phyloP scores from a whole-genome alignment of 2,329 filamentous ascomycete genomes.

The Neophaeococcomyces mojaviensis region DNA sequence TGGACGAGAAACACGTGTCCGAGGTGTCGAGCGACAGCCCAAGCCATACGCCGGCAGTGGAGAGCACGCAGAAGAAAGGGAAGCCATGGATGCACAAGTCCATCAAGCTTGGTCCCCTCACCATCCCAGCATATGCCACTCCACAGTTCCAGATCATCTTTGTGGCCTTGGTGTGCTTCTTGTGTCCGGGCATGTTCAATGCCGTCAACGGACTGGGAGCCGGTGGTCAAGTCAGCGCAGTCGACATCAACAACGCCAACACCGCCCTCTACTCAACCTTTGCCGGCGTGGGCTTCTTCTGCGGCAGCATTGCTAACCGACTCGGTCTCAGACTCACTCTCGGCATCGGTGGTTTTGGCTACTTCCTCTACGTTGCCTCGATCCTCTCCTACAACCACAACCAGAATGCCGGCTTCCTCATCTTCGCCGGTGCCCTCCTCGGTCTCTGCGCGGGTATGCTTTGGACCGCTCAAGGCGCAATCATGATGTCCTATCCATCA shows the following conservation, averaged over 20 bases:
- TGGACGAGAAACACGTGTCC: constrained; percentile 19
- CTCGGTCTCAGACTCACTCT: constrained; percentile 27
- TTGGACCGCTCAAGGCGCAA: constrained; percentile 35
- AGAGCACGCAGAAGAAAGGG: constrained; percentile 20
- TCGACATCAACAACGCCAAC: constrained; percentile 59
- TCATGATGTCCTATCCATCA: constrained; percentile 65
- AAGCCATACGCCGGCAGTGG: neutral
- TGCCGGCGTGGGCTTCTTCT: constrained; percentile 50
- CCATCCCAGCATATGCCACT: constrained; percentile 63
- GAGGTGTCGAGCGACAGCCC: constrained; percentile 10
- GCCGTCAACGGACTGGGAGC: constrained; percentile 59
- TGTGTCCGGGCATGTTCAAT: constrained; percentile 69
- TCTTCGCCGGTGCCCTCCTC: constrained; percentile 33
- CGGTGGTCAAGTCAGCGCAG: constrained; percentile 51
- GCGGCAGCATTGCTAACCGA: constrained; percentile 33
- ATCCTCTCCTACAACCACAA: constrained; percentile 35
- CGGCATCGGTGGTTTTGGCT: constrained; percentile 28
- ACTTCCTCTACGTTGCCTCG: constrained; percentile 31
- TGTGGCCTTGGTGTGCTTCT: constrained; percentile 63
- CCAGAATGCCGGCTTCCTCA: constrained; percentile 31
- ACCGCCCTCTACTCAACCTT: constrained; percentile 64
- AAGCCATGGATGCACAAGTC: constrained; percentile 61
- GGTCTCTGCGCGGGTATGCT: constrained; percentile 34
- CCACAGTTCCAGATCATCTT: constrained; percentile 64
- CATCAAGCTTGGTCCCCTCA: constrained; percentile 46